phyloP scores from a whole-genome alignment of 164 flowering plant genomes.

The Stephania cephalantha region DNA sequence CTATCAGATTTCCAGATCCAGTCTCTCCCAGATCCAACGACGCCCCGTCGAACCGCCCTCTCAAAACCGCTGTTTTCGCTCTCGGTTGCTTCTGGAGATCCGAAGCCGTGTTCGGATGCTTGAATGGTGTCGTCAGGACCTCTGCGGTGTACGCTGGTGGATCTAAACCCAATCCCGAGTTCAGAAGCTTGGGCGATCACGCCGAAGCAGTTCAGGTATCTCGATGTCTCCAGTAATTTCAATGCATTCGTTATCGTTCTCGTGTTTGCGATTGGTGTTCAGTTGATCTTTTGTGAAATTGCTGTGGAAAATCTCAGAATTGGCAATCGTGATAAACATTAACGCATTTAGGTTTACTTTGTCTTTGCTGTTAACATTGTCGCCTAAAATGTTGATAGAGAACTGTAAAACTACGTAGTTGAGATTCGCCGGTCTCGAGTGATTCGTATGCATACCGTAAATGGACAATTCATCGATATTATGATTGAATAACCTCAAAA shows the following conservation, averaged over 20 bases:
- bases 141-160: constrained; percentile 88
- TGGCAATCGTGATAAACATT: background rate
- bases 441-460: background rate
- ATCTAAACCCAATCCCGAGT: constrained; percentile 73
- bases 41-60: constrained; percentile 21
- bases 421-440: background rate
- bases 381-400: too few relatives aligned
- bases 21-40: constrained; percentile 16
- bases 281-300: background rate
- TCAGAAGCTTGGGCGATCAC: constrained; percentile 77
- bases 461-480: background rate
- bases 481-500: background rate
- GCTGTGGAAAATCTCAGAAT: background rate
- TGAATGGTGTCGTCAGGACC: constrained; percentile 74
- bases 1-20: constrained; percentile 63
- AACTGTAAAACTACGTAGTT: too few relatives aligned
- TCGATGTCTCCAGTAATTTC: background rate
- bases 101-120: constrained; percentile 87
- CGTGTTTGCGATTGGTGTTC: background rate
- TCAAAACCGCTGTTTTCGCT: constrained; percentile 74
- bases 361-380: too few relatives aligned
- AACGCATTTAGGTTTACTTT: too few relatives aligned
- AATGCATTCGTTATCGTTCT: background rate
- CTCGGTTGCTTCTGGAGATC: constrained; percentile 99
- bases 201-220: constrained; percentile 82